Evolutionary conservation across 106 monocot genomes (phyloP).

Genomic region (Narthecium ossifragum): DNA sequence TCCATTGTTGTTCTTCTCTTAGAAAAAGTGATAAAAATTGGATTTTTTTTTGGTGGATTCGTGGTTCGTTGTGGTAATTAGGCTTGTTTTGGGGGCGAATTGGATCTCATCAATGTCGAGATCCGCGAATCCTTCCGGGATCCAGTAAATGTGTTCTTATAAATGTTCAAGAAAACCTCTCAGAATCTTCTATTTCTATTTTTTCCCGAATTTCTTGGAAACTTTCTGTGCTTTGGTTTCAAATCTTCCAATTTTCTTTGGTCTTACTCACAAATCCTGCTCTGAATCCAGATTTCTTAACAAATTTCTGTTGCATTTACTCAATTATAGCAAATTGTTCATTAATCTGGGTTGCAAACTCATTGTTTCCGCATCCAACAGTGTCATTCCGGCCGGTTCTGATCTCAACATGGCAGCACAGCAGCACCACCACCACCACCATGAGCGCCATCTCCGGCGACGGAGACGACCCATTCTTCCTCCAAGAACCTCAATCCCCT

Average conservation of each 20-base stretch:
- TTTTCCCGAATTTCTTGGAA: not conserved
- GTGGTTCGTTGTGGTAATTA: no score
- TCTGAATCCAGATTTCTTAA: not conserved
- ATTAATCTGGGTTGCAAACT: not conserved
- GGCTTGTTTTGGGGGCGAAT: no score
- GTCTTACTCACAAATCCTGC: not conserved
- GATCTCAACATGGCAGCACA: slow-evolving; percentile 7
- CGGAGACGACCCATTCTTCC: slow-evolving; percentile 3
- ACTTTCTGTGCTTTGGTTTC: not conserved
- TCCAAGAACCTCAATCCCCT: not conserved
- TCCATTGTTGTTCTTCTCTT: not conserved
- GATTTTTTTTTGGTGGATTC: not conserved
- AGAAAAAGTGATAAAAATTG: not conserved
- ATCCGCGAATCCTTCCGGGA: not conserved
- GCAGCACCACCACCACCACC: no score
- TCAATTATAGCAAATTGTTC: not conserved
- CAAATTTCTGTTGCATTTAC: not conserved
- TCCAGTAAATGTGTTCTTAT: not conserved
- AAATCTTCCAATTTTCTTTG: not conserved
- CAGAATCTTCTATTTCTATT: not conserved
- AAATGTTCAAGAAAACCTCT: not conserved
- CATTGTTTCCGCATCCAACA: not conserved
- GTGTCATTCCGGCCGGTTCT: slow-evolving; percentile 16
- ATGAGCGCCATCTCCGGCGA: slow-evolving; percentile 10
- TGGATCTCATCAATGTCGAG: not conserved